These are phyloP conservation scores for Penstemon davidsonii DNA, from an alignment of 257 asterid genomes.

Conservation along the genomic window DNA sequence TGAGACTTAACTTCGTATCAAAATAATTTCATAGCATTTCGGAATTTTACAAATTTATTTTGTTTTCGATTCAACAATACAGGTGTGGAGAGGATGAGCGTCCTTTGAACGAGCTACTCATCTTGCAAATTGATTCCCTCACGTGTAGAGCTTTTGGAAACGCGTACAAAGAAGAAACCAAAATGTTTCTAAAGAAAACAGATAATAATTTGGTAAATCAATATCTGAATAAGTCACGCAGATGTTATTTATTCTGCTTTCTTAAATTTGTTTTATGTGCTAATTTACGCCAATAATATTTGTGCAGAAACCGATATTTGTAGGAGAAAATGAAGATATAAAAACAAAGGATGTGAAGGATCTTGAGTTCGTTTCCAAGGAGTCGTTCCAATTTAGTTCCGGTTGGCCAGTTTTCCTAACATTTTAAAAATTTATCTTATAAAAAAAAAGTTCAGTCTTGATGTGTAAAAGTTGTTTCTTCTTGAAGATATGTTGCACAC, in stretches of 20 bases:
- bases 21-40: background rate
- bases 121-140: constrained; percentile 53
- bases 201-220: constrained; percentile 40
- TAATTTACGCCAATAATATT: background rate
- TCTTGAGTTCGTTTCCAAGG: constrained; percentile 43
- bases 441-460: background rate
- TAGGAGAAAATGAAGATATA: constrained; percentile 41
- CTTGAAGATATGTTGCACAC: constrained; percentile 61
- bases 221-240: background rate
- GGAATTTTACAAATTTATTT: constrained; percentile 7
- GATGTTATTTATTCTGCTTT: background rate
- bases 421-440: background rate
- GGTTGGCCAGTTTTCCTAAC: constrained; percentile 31
- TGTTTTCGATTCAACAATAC: constrained; percentile 19
- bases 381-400: constrained; percentile 39
- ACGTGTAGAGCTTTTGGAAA: constrained; percentile 35
- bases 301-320: constrained; percentile 38
- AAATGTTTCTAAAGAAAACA: constrained; percentile 36
- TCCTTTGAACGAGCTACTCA: constrained; percentile 77
- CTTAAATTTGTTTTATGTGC: background rate
- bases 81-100: constrained; percentile 99
- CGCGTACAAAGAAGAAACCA: constrained; percentile 36
- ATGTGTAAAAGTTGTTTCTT: constrained; percentile 9
- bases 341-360: constrained; percentile 44
- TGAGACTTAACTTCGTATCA: constrained; percentile 27